Evolutionary conservation across 2,329 filamentous ascomycete genomes (phyloP).

Genomic region (Trichoderma simmonsii): DNA sequence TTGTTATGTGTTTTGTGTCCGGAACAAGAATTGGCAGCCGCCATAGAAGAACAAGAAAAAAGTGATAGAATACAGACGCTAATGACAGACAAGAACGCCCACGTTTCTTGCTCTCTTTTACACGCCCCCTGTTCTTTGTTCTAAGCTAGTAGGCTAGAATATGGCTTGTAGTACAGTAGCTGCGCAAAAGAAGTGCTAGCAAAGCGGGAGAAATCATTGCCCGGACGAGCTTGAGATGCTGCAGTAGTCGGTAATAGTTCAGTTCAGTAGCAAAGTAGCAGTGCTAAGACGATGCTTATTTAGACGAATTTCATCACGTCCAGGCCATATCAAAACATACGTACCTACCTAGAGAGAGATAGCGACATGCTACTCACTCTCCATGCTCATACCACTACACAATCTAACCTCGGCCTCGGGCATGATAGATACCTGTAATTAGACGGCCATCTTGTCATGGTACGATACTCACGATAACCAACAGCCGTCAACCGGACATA

Average conservation of each 20-base stretch:
- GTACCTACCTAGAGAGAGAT: neutral
- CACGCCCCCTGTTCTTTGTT: neutral
- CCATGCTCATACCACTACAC: neutral
- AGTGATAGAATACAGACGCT: neutral
- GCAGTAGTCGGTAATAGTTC: neutral
- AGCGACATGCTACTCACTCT: neutral
- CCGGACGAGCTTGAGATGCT: neutral
- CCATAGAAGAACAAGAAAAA: neutral
- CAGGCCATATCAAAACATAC: neutral
- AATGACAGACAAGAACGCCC: neutral
- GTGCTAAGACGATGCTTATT: neutral
- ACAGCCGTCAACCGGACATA: neutral
- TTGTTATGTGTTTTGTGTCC: neutral
- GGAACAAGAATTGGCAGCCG: neutral
- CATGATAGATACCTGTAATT: neutral
- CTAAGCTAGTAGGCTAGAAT: neutral
- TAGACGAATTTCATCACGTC: neutral
- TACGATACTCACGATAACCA: neutral
- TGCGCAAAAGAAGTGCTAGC: neutral
- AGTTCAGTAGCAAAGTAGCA: neutral
- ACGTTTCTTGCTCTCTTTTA: neutral
- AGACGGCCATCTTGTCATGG: neutral
- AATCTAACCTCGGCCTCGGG: neutral
- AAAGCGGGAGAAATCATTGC: neutral
- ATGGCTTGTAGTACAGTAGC: neutral